Conservation (phyloP, 208 protist species). For the Trypanosoma platydactyli region DNA sequence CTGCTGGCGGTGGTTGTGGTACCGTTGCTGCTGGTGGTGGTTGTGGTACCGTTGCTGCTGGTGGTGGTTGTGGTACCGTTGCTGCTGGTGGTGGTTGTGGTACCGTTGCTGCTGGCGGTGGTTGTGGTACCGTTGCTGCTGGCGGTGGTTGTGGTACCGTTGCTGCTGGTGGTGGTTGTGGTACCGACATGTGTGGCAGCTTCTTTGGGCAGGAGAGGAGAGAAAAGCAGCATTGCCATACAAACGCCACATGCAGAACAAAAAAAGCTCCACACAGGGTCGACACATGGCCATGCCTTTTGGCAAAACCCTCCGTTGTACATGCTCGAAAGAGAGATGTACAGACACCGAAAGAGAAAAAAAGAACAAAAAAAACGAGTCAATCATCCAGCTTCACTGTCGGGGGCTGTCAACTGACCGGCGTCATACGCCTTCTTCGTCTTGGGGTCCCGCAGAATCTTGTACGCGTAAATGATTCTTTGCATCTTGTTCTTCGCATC, state of each 20-base stretch:
- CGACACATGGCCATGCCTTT: not conserved
- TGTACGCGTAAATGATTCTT: constrained; percentile 82
- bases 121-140: constrained; percentile 9
- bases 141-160: constrained; percentile 17
- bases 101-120: constrained; percentile 5
- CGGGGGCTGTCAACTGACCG: constrained; percentile 47
- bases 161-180: constrained; percentile 21
- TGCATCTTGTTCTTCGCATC: constrained; percentile 72
- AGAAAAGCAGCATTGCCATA: constrained; percentile 7
- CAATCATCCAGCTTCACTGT: constrained; percentile 21
- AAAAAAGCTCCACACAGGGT: not conserved
- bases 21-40: constrained; percentile 9
- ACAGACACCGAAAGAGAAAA: constrained; percentile 5
- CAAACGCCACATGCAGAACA: not conserved
- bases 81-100: constrained; percentile 5
- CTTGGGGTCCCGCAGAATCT: constrained; percentile 71
- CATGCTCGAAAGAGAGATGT: not conserved
- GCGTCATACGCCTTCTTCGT: constrained; percentile 76
- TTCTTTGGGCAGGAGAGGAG: constrained; percentile 12
- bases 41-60: not conserved
- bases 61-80: not conserved
- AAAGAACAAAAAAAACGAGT: not conserved
- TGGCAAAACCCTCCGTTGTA: not conserved
- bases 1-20: constrained; percentile 18
- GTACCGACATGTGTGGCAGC: constrained; percentile 18